Evolutionary conservation across 176 grass and related monocot genomes (phyloP).

Genomic region (Aegilops longissima): DNA sequence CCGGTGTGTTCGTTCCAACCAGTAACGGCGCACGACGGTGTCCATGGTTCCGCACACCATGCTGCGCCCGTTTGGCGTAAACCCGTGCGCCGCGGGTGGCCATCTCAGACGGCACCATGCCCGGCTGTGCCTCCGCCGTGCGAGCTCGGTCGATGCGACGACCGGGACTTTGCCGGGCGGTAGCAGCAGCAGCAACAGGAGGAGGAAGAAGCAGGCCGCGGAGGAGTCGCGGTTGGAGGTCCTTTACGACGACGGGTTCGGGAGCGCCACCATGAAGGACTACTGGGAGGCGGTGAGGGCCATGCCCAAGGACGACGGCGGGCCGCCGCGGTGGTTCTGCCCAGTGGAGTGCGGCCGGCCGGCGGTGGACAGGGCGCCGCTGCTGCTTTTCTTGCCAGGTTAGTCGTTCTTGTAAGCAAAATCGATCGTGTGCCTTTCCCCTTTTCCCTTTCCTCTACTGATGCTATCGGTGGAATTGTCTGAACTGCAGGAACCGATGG

Average conservation of each 20-base stretch:
- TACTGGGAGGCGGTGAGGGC: constrained; percentile 45
- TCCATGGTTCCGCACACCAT: not conserved
- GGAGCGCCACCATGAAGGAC: constrained; percentile 41
- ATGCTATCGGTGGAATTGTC: not conserved
- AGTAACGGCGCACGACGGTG: not conserved
- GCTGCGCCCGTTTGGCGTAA: not conserved
- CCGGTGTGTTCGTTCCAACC: not conserved
- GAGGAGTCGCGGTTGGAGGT: constrained; percentile 26
- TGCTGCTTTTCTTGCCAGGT: constrained; percentile 74
- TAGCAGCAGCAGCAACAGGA: not conserved
- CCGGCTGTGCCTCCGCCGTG: not conserved
- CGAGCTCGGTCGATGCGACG: not conserved
- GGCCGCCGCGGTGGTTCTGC: constrained; percentile 74
- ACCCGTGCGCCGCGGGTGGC: not conserved
- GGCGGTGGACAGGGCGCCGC: constrained; percentile 38
- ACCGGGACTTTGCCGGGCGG: not conserved
- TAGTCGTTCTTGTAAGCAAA: not conserved
- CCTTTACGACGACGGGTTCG: constrained; percentile 69
- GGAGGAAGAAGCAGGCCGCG: not conserved
- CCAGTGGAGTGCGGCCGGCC: constrained; percentile 52
- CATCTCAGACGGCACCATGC: not conserved
- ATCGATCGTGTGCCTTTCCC: not conserved
- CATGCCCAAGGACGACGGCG: constrained; percentile 37
- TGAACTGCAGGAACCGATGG: constrained; percentile 48
- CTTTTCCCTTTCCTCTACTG: not conserved